Percentiles rank a stretch among this genome's conserved stretches.
Evolutionary conservation across 1,139 yeast species (phyloP).

Genomic region (Debaryomyces subglobosus): DNA sequence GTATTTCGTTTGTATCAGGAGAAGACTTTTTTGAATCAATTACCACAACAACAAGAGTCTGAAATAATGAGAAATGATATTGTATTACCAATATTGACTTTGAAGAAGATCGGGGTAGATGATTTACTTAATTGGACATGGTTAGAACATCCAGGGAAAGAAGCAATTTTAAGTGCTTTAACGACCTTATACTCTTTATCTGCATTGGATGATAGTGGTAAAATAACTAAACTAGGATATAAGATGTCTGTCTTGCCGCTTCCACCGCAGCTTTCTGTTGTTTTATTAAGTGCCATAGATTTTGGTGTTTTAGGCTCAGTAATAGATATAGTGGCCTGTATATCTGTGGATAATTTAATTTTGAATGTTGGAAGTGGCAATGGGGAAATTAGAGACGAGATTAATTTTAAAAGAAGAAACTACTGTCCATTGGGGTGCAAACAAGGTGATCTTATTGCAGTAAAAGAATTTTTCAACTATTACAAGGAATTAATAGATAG

Average conservation of each 20-base stretch:
- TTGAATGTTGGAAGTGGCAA: slow-evolving; percentile 63
- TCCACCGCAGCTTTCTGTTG: slow-evolving; percentile 91
- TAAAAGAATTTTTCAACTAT: slow-evolving; percentile 75
- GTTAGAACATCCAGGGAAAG: slow-evolving; percentile 88
- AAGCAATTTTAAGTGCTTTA: slow-evolving; percentile 74
- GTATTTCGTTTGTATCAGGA: slow-evolving; percentile 86
- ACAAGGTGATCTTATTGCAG: slow-evolving; percentile 81
- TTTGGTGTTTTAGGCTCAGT: slow-evolving; percentile 63
- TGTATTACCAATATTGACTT: slow-evolving; percentile 77
- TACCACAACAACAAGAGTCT: slow-evolving; percentile 85
- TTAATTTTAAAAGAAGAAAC: slow-evolving; percentile 61
- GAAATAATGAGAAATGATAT: slow-evolving; percentile 89
- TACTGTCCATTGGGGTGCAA: slow-evolving; percentile 69
- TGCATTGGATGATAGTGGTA: slow-evolving; percentile 77
- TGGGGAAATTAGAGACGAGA: slow-evolving; percentile 81
- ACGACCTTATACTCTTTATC: slow-evolving; percentile 76
- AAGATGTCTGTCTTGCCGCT: slow-evolving; percentile 89
- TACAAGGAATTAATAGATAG: slow-evolving; percentile 51
- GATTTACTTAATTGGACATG: slow-evolving; percentile 88
- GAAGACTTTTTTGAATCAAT: slow-evolving; percentile 51
- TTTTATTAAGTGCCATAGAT: slow-evolving; percentile 69
- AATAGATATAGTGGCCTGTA: slow-evolving; percentile 87
- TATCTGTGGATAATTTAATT: slow-evolving; percentile 87
- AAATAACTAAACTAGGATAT: slow-evolving; percentile 73
- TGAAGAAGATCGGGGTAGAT: slow-evolving; percentile 81